Percentiles rank a stretch among this genome's conserved stretches.
These are phyloP conservation scores for Berberis thunbergii DNA, from an alignment of 164 flowering plant genomes.

Conservation along the genomic window DNA sequence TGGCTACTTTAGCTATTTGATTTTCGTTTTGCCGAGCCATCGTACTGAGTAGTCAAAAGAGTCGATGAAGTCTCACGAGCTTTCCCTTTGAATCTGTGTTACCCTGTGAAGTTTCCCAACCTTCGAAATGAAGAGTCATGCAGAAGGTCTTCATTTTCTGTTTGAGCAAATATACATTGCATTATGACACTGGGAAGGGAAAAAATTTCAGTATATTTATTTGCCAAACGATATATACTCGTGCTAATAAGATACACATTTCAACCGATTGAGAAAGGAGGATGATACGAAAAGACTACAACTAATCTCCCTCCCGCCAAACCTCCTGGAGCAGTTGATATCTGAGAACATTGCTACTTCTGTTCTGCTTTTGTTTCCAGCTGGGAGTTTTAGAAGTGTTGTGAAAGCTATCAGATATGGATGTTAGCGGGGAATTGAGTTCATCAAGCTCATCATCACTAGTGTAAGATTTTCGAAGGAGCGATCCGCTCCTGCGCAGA, in stretches of 20 bases:
- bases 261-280: not conserved
- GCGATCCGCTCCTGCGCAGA: conserved; percentile 33
- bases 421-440: conserved; percentile 53
- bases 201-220: not conserved
- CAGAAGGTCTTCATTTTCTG: too few species aligned
- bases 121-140: too few species aligned
- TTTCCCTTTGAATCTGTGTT: too few species aligned
- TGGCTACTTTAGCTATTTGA: not conserved
- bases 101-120: too few species aligned
- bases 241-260: not conserved
- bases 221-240: not conserved
- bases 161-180: too few species aligned
- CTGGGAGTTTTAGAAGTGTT: conserved; percentile 18
- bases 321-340: conserved; percentile 64
- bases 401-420: conserved; percentile 22
- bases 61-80: too few species aligned
- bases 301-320: conserved; percentile 45
- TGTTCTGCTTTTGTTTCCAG: conserved; percentile 20
- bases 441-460: conserved; percentile 94
- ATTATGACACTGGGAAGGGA: too few species aligned
- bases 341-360: conserved; percentile 30
- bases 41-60: too few species aligned
- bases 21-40: too few species aligned
- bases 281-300: not conserved
- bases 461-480: conserved; percentile 60